Base-by-base conservation (phyloP, 129 eudicot genomes). In the Deinandra increscens region DNA sequence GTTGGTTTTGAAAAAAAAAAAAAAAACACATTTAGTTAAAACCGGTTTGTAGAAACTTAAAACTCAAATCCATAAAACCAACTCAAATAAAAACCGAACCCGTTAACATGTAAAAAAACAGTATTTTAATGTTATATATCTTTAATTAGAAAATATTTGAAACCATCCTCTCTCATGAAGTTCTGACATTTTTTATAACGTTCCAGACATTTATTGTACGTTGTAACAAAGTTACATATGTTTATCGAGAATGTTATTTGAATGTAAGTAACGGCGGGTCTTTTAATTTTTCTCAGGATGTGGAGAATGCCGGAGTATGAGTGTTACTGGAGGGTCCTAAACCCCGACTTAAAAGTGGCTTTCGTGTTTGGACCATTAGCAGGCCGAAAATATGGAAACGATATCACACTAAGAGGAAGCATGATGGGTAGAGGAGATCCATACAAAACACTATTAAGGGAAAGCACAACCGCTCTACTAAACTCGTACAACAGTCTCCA, bases 361-460 rank as follows among this genome's bases (percentile, higher is more conserved):
- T 41, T 83, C 0, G 89, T 78, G 5, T 94, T 94, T 23, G 99
- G 99, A 54, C 87, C 81, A 9, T 5, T 85, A 4, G 99, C 97
- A 0, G 94, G 77, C 1, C 50, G 72, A 10, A 76, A 68, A 64
- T 94, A 89, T 42, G 99, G 99, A 5, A 78, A 62, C 4, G 91
- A 90, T 80, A 39, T 90, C 62, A 89, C 93, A 0, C 73, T 93
- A 1, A 66, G 76, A 45, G 69, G 68, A 64, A 86, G 90, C 46
- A 66, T 93, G 86, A 12, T 12, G 15, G 96, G 97, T 1, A 77
- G 84, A 75, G 97, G 86, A 0, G 97, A 94, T 43, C 87, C 99
- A 29, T 90, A 89, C 56, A 85, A 68, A 59, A 94, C 97, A 4
- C 90, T 94, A 14, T 39, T 94, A 63, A 82, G 99, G 70, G 99